Percentiles rank a stretch among this genome's conserved stretches.
phyloP scores from a whole-genome alignment of 495 filamentous ascomycete genomes.

The Neurospora sp. region DNA sequence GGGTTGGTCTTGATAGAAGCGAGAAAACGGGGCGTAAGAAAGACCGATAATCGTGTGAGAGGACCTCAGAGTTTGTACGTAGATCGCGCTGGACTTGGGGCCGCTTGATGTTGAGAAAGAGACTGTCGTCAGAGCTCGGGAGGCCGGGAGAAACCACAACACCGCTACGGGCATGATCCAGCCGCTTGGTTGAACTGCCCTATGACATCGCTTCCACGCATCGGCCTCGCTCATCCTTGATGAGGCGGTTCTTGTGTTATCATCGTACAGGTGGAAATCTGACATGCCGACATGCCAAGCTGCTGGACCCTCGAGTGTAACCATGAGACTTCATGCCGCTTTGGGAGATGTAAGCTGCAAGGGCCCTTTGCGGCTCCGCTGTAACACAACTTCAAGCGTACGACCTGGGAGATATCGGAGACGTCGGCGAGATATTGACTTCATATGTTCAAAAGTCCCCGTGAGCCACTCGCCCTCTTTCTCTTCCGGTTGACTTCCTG shows the following conservation, averaged over 20 bases:
- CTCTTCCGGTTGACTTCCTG: neutral
- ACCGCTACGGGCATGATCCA: neutral
- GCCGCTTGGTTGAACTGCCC: neutral
- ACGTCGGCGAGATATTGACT: neutral
- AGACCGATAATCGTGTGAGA: neutral
- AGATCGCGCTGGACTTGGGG: neutral
- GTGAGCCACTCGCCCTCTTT: neutral
- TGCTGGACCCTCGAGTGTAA: neutral
- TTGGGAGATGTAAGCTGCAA: neutral
- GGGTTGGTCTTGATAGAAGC: neutral
- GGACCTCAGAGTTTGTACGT: neutral
- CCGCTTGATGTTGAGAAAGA: neutral
- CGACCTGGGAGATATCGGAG: neutral
- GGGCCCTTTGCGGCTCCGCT: neutral
- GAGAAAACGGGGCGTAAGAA: neutral
- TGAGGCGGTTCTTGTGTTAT: neutral
- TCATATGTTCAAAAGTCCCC: neutral
- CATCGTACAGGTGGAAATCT: neutral
- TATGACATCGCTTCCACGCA: neutral
- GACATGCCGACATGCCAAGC: neutral
- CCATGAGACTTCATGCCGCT: neutral
- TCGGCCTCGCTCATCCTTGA: neutral
- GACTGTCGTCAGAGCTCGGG: neutral
- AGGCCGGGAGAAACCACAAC: neutral
- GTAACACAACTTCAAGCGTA: neutral